Conservation (phyloP, 176 grass and related monocot species). For the Oryza nivara region DNA sequence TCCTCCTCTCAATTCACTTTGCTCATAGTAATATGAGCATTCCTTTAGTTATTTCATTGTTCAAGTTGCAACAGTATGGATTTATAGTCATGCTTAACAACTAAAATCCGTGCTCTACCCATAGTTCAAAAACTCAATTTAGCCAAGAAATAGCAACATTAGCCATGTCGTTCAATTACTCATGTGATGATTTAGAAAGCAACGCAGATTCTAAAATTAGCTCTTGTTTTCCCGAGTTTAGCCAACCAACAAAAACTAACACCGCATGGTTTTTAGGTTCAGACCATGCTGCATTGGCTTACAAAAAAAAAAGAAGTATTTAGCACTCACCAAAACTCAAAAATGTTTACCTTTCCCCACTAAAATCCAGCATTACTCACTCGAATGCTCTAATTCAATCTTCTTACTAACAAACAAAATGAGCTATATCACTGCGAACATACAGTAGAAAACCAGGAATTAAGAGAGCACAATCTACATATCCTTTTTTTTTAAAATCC, state of each 20-base stretch:
- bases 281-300: neutral
- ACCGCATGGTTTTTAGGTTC: neutral
- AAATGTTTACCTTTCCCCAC: neutral
- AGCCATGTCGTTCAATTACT: neutral
- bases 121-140: neutral
- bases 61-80: neutral
- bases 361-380: neutral
- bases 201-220: conserved; percentile 10
- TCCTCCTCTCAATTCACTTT: neutral
- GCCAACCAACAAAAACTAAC: neutral
- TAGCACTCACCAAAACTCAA: neutral
- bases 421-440: neutral
- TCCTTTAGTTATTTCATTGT: conserved; percentile 2
- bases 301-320: neutral
- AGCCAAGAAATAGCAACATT: neutral
- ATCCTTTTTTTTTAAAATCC: neutral
- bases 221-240: conserved; percentile 17
- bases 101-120: neutral
- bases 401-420: neutral
- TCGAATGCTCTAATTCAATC: neutral
- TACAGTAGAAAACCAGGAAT: neutral
- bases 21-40: neutral
- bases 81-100: neutral
- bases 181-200: neutral
- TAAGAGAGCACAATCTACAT: neutral